These are phyloP conservation scores for Wickerhamomyces queroliae DNA, from an alignment of 805 yeast species.

Conservation along the genomic window DNA sequence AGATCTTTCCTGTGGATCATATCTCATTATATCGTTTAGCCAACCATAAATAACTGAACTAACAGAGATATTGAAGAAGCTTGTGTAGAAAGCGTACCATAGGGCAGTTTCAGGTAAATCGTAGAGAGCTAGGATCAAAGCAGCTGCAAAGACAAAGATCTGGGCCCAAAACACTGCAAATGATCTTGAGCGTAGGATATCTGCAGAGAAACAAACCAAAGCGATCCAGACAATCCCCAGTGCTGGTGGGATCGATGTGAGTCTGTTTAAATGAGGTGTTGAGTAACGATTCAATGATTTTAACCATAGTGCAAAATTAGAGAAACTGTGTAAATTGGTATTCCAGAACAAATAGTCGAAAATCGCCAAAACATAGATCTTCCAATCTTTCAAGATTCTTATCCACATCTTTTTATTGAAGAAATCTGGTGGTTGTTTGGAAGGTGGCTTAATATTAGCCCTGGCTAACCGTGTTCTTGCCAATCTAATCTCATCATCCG, in stretches of 20 bases:
- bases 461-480: constrained; percentile 39
- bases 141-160: constrained; percentile 39
- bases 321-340: constrained; percentile 37
- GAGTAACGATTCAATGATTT: constrained; percentile 32
- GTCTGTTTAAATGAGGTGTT: constrained; percentile 33
- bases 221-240: constrained; percentile 4
- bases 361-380: constrained; percentile 43
- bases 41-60: constrained; percentile 53
- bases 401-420: constrained; percentile 46
- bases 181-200: constrained; percentile 34
- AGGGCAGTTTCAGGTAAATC: constrained; percentile 41
- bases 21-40: constrained; percentile 52
- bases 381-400: constrained; percentile 48
- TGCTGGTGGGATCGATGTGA: constrained; percentile 36
- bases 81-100: constrained; percentile 38
- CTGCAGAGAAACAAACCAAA: constrained; percentile 16
- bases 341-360: constrained; percentile 55
- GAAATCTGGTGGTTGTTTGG: constrained; percentile 22
- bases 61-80: constrained; percentile 37
- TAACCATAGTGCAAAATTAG: constrained; percentile 45
- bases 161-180: constrained; percentile 37
- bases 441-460: constrained; percentile 26
- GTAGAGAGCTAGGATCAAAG: constrained; percentile 44
- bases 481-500: constrained; percentile 51
- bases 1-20: constrained; percentile 47